Percentiles rank a stretch among this genome's conserved stretches.
Conservation (phyloP, 441 rosid species). For the Geranium incanum region DNA sequence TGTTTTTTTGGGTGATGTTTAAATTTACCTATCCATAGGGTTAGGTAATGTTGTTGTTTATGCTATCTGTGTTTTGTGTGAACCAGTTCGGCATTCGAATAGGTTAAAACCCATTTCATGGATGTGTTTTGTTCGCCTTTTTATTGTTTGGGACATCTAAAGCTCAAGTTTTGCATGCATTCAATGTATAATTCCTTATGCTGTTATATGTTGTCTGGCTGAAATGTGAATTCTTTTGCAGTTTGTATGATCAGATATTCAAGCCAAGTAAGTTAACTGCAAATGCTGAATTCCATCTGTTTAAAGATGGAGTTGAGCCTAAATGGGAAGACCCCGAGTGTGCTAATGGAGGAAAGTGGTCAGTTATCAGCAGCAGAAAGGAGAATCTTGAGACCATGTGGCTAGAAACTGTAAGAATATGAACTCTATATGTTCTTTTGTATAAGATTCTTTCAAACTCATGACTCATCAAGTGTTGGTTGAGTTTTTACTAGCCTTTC, state of each 20-base stretch:
- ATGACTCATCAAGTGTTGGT: not conserved
- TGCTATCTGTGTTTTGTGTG: not conserved
- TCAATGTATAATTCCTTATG: not conserved
- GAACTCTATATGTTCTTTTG: not conserved
- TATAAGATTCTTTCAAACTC: not conserved
- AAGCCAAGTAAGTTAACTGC: constrained; percentile 47
- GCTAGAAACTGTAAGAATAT: constrained; percentile 47
- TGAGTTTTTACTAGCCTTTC: not conserved
- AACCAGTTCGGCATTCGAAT: not conserved
- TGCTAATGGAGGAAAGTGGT: constrained; percentile 66
- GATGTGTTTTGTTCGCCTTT: not conserved
- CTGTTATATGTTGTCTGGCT: not conserved
- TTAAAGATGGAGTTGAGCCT: constrained; percentile 57
- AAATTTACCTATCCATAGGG: too few species aligned
- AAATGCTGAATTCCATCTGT: constrained; percentile 53
- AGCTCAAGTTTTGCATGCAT: not conserved
- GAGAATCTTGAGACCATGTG: constrained; percentile 40
- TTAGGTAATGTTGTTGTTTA: too few species aligned
- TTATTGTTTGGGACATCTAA: not conserved
- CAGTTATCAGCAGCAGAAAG: constrained; percentile 40
- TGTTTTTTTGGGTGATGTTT: not conserved
- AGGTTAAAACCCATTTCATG: not conserved
- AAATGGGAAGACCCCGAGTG: constrained; percentile 77
- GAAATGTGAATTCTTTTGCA: constrained; percentile 18
- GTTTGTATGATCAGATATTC: constrained; percentile 70